phyloP scores from a whole-genome alignment of 306 rosid species.

The Fragaria vesca region DNA sequence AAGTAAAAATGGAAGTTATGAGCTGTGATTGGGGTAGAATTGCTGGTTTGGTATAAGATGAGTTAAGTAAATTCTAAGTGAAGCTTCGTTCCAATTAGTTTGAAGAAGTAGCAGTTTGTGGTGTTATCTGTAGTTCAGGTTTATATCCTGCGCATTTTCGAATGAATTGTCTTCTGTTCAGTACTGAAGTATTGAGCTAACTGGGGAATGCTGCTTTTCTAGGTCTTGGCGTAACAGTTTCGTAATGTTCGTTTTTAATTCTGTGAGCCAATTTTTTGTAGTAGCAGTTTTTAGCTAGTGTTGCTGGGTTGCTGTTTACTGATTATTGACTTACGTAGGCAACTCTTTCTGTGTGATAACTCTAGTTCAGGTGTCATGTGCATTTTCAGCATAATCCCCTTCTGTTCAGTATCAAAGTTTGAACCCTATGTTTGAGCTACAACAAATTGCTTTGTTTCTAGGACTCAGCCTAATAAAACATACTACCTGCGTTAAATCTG shows the following conservation, averaged over 20 bases:
- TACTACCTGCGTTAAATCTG: not conserved
- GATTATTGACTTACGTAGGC: not conserved
- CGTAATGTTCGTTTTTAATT: not conserved
- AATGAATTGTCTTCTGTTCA: not conserved
- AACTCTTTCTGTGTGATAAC: not conserved
- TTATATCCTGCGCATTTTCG: not conserved
- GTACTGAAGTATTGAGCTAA: not conserved
- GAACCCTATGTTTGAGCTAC: not conserved
- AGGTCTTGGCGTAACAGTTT: not conserved
- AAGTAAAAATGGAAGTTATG: not conserved
- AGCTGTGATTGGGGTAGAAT: not conserved
- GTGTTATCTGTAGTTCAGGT: not conserved
- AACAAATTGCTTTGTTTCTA: not conserved
- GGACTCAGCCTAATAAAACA: not conserved
- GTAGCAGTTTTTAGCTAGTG: not conserved
- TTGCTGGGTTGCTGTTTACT: not conserved
- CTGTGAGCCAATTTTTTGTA: not conserved
- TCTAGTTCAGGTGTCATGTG: not conserved
- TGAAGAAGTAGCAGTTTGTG: not conserved
- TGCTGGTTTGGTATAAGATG: not conserved
- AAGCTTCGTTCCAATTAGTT: not conserved
- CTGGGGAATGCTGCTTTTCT: not conserved
- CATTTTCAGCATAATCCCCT: not conserved
- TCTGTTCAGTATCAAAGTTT: not conserved
- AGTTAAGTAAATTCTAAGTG: not conserved